Percentiles rank a stretch among this genome's conserved stretches.
Conservation (phyloP, 768 basidiomycete genomes). For the Neoboletus subvelutipes region DNA sequence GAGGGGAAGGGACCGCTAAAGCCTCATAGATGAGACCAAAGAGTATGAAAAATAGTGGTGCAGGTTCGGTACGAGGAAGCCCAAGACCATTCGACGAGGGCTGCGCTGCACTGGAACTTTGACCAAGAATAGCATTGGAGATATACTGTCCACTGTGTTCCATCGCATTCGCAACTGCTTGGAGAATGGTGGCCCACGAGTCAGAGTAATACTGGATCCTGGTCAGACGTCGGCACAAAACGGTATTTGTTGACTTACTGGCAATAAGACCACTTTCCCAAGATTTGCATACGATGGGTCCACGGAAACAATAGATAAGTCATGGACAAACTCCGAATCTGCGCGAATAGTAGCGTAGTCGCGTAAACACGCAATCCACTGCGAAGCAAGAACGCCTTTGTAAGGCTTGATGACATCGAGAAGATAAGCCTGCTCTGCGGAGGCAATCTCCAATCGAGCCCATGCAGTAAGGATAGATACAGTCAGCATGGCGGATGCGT, state of each 20-base stretch:
- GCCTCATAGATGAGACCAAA: constrained; percentile 96
- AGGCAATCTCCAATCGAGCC: constrained; percentile 88
- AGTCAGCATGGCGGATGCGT: constrained; percentile 92
- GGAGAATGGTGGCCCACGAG: constrained; percentile 79
- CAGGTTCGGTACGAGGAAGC: constrained; percentile 53
- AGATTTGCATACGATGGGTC: constrained; percentile 86
- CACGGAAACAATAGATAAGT: constrained; percentile 68
- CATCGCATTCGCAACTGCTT: constrained; percentile 84
- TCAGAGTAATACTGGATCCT: constrained; percentile 75
- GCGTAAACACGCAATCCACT: constrained; percentile 87
- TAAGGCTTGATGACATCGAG: constrained; percentile 81
- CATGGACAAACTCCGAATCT: constrained; percentile 83
- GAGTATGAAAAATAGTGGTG: constrained; percentile 81
- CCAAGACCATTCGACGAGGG: constrained; percentile 22
- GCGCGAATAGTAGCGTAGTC: constrained; percentile 92
- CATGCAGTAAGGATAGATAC: constrained; percentile 93
- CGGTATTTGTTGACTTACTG: constrained; percentile 51
- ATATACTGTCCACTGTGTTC: constrained; percentile 64
- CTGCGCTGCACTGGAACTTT: constrained; percentile 23
- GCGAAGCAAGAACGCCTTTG: constrained; percentile 63
- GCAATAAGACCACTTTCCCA: constrained; percentile 87
- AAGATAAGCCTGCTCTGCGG: constrained; percentile 71
- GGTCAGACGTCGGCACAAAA: neutral
- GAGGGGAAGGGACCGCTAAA: constrained; percentile 62
- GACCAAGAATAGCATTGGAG: constrained; percentile 80